These are phyloP conservation scores for Dendrobium chrysotoxum DNA, from an alignment of 106 monocot genomes.

Conservation along the genomic window DNA sequence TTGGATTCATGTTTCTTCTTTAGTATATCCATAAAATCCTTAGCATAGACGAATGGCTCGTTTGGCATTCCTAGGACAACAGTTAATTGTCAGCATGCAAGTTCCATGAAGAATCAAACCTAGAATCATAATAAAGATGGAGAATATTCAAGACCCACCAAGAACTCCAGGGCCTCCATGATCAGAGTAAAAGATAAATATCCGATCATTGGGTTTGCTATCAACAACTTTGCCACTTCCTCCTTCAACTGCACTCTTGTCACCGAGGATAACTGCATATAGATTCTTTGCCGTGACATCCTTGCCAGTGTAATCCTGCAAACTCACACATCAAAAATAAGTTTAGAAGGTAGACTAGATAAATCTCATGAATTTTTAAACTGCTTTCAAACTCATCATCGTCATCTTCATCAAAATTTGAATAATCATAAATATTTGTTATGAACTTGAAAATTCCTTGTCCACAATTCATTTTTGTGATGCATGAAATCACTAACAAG, in stretches of 20 bases:
- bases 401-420: background rate
- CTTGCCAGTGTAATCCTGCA: slow-evolving; percentile 71
- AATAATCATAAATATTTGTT: background rate
- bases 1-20: slow-evolving; percentile 71
- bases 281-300: slow-evolving; percentile 60
- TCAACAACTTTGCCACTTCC: slow-evolving; percentile 88
- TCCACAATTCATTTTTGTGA: too few relatives aligned
- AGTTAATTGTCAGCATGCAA: background rate
- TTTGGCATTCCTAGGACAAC: slow-evolving; percentile 72
- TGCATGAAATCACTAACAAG: too few relatives aligned
- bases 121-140: background rate
- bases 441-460: too few relatives aligned
- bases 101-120: background rate
- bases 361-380: background rate
- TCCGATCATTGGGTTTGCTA: slow-evolving; percentile 71
- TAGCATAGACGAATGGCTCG: slow-evolving; percentile 55
- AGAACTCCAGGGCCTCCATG: slow-evolving; percentile 93
- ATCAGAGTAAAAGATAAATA: slow-evolving; percentile 87
- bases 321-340: background rate
- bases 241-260: slow-evolving; percentile 56
- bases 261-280: slow-evolving; percentile 68
- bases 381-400: background rate
- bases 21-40: slow-evolving; percentile 64
- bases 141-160: slow-evolving; percentile 22
- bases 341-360: background rate